Base-by-base conservation (phyloP, 1,139 yeast species). In the Zygosaccharomyces sapae region DNA sequence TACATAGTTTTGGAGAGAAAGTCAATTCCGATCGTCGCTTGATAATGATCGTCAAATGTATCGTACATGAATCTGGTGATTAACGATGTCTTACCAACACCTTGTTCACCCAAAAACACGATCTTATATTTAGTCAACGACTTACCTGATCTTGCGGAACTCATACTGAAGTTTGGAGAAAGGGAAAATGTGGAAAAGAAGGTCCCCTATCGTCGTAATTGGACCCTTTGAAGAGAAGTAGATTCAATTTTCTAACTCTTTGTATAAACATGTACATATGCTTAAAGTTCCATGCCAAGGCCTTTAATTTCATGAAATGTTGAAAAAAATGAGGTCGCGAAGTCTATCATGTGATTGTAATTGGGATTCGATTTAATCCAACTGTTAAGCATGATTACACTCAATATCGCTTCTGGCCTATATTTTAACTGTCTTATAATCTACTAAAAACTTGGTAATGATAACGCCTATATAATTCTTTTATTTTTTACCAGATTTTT, bases 61-160 rank as follows among this genome's bases (percentile, higher is more conserved):
- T 92, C 97, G 67, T 92, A 90, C 97, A 92, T 92, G 71, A 92
- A 92, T 55, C 98, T 74, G 16, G 98, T 89, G 58, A 92, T 86
- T 52, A 92, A 76, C 5, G 97, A 90, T 6, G 98, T 92, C 68
- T 92, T 92, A 36, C 98, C 98, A 43, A 92, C 88, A 58, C 96
- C 90, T 68, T 90, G 97, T 65, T 90, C 97, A n/a, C 98, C 98
- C 38, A 92, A 76, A 65, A 92, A 90, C 40, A 92, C 97, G 49
- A 92, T 88, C 72, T 92, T 90, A 68, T 82, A 86, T 66, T 85
- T 85, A 54, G 87, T 78, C 57, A 85, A 66, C 2, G 67, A 51
- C 19, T 69, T 62, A 2, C 61, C 60, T 12, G 60, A 46, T 46
- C 59, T 59, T 31, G 48, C 57, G 27, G 45, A 63, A 51, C 55